A percentile compares a stretch with the other conserved stretches of the same genome.
phyloP scores from a whole-genome alignment of 2,329 filamentous ascomycete species.

The Ascochyta fabae region DNA sequence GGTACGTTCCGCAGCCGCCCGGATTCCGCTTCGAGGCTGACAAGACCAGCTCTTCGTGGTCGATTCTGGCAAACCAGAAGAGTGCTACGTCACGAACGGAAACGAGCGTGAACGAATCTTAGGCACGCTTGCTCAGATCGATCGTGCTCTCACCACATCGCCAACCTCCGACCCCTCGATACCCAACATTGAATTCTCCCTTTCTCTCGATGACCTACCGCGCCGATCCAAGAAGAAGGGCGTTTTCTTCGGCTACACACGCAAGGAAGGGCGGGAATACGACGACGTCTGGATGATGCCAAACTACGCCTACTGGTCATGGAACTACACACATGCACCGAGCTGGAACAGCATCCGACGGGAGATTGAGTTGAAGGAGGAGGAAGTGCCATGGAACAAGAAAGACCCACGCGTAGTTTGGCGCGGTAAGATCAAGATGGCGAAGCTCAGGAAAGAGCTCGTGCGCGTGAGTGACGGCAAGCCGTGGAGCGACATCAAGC shows the following conservation, averaged over 20 bases:
- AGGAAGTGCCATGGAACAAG: conserved; percentile 32
- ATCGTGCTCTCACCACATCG: conserved; percentile 37
- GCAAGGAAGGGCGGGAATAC: conserved; percentile 37
- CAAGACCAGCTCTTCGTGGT: conserved; percentile 38
- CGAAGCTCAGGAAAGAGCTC: conserved; percentile 36
- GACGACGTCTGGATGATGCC: conserved; percentile 46
- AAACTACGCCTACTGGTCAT: conserved; percentile 46
- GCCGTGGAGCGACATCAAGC: conserved; percentile 43
- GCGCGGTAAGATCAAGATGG: conserved; percentile 46
- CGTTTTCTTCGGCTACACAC: conserved; percentile 41
- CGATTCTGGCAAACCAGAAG: conserved; percentile 39
- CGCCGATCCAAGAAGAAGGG: conserved; percentile 37
- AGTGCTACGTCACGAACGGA: conserved; percentile 43
- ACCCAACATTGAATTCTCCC: conserved; percentile 42
- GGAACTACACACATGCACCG: conserved; percentile 45
- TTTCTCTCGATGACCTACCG: conserved; percentile 43
- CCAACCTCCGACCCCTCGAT: conserved; percentile 35
- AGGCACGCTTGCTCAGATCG: conserved; percentile 43
- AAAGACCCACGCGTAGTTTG: conserved; percentile 42
- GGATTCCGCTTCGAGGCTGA: conserved; percentile 9
- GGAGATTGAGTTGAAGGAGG: conserved; percentile 35
- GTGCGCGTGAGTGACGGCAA: conserved; percentile 39
- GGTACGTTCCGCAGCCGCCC: conserved; percentile 22
- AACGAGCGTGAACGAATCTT: conserved; percentile 46
- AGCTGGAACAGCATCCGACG: conserved; percentile 44